Conservation (phyloP, 768 basidiomycete species). For the Cubamyces lactineus region DNA sequence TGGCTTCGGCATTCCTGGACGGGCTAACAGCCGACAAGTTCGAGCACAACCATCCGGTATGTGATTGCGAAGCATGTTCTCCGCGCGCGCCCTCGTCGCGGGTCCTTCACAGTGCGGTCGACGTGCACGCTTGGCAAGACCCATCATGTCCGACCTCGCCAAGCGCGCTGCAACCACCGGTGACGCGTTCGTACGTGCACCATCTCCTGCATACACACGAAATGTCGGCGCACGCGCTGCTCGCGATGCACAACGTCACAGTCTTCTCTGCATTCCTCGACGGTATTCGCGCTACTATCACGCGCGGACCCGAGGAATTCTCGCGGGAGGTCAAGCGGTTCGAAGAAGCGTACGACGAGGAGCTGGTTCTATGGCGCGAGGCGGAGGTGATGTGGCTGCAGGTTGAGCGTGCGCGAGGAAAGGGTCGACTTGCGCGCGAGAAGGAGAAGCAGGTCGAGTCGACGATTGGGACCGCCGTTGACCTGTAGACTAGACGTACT, state of each 20-base stretch:
- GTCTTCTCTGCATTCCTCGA: constrained; percentile 68
- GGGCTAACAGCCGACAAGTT: constrained; percentile 11
- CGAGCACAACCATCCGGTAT: constrained; percentile 32
- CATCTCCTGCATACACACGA: constrained; percentile 89
- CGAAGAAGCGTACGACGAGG: constrained; percentile 52
- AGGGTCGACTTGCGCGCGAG: constrained; percentile 73
- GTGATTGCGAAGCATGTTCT: constrained; percentile 61
- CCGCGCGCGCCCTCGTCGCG: constrained; percentile 41
- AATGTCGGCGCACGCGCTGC: constrained; percentile 81
- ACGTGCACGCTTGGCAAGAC: constrained; percentile 20
- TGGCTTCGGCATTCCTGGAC: constrained; percentile 49
- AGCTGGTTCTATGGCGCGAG: constrained; percentile 47
- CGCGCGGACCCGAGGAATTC: constrained; percentile 33
- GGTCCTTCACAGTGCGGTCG: constrained; percentile 51
- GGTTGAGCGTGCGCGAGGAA: constrained; percentile 73
- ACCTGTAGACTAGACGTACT: constrained; percentile 1
- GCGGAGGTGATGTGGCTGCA: constrained; percentile 62
- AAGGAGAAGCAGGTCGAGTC: constrained; percentile 43
- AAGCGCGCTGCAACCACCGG: constrained; percentile 29
- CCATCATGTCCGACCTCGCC: constrained; percentile 26
- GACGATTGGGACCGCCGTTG: constrained; percentile 24
- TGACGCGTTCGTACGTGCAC: constrained; percentile 72
- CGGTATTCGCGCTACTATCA: constrained; percentile 50
- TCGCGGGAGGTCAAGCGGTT: constrained; percentile 55
- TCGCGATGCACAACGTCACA: constrained; percentile 75